Conservation (phyloP, 2,329 filamentous ascomycete species). For the Grosmannia serpens region DNA sequence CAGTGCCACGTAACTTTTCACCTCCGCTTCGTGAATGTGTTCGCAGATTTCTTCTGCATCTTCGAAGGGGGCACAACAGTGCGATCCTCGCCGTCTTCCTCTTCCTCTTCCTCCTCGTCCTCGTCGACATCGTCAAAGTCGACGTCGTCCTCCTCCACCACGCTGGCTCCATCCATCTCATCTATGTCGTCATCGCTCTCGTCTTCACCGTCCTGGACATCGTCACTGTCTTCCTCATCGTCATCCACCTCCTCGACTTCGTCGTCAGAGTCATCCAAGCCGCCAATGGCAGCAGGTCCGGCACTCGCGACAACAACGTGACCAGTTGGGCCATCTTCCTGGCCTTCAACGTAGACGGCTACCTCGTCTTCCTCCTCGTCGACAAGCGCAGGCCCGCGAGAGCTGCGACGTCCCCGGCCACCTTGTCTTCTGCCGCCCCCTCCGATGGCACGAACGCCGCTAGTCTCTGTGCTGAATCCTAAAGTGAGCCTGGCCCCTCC, state of each 20-base stretch:
- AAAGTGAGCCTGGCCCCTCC: constrained; percentile 19
- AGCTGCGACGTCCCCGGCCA: constrained; percentile 44
- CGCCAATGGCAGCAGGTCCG: constrained; percentile 14
- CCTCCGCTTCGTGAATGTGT: constrained; percentile 19
- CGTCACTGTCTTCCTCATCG: constrained; percentile 80
- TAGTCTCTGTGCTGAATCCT: neutral
- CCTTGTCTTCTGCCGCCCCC: constrained; percentile 39
- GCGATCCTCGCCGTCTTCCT: neutral
- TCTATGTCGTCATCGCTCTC: constrained; percentile 30
- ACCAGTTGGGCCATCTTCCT: constrained; percentile 14
- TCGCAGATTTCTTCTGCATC: constrained; percentile 20
- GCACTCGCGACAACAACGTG: constrained; percentile 22
- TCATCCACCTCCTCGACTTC: constrained; percentile 47
- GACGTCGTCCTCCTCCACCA: constrained; percentile 30
- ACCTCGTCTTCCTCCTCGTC: constrained; percentile 52
- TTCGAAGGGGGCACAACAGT: constrained; percentile 19
- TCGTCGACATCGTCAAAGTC: constrained; percentile 72
- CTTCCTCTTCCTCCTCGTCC: constrained; percentile 36
- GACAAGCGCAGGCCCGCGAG: constrained; percentile 14
- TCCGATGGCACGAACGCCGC: constrained; percentile 20
- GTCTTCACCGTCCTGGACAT: constrained; percentile 51
- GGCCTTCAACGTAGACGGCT: neutral
- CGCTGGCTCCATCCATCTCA: constrained; percentile 8
- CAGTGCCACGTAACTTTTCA: constrained; percentile 1
- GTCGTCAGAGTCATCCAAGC: neutral